phyloP scores from a whole-genome alignment of 176 grass and related monocot species.

The Oryza nivara region DNA sequence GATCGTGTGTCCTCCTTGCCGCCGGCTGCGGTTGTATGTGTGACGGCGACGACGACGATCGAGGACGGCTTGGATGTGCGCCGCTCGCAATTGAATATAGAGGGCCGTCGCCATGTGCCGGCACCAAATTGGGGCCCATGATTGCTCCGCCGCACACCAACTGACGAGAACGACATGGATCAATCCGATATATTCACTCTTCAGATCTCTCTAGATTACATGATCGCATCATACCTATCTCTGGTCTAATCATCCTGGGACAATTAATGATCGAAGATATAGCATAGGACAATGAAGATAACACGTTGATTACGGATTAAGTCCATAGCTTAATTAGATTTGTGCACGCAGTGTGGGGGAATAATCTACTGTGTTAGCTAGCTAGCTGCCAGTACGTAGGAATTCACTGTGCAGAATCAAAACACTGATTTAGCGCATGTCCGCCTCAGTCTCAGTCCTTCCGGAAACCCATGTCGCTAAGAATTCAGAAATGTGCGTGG shows the following conservation, averaged over 20 bases:
- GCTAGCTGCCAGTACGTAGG: too few relatives aligned
- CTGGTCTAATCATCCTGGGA: neutral
- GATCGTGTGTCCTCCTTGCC: neutral
- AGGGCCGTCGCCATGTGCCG: constrained; percentile 40
- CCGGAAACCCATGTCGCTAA: too few relatives aligned
- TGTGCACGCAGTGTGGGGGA: too few relatives aligned
- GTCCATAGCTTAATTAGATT: too few relatives aligned
- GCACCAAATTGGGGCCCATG: constrained; percentile 32
- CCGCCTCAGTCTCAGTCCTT: too few relatives aligned
- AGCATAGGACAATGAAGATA: neutral
- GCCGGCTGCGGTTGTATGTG: neutral
- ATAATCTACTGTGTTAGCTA: too few relatives aligned
- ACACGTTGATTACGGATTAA: too few relatives aligned
- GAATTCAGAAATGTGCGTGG: too few relatives aligned
- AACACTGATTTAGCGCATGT: too few relatives aligned
- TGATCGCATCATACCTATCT: neutral
- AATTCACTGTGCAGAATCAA: too few relatives aligned
- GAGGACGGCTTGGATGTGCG: constrained; percentile 17
- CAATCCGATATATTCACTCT: neutral
- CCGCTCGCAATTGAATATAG: constrained; percentile 6
- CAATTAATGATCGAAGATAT: too few relatives aligned
- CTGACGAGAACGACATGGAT: neutral
- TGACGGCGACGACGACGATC: neutral
- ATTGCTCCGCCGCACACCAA: constrained; percentile 40
- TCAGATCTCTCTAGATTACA: constrained; percentile 12